Base-by-base conservation (phyloP, 1,139 yeast genomes). In the Geotrichum candidum region DNA sequence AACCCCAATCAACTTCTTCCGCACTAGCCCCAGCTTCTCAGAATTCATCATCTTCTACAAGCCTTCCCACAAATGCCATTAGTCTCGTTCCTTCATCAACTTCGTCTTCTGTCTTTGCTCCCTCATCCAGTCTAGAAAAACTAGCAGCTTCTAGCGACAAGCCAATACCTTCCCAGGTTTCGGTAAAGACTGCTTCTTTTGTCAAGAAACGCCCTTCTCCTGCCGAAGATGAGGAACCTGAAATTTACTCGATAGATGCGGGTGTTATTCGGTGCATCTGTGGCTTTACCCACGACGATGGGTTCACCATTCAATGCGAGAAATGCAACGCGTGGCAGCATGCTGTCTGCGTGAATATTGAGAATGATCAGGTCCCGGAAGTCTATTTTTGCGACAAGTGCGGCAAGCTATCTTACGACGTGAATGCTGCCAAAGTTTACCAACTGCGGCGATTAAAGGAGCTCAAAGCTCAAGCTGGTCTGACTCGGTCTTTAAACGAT, bases 291-390 rank as follows among this genome's bases (percentile, higher is more conserved):
- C 96, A 92, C 66, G 98, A 92, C 73, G 98, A 92, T 71, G 97
- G 97, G 0, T 90, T 90, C 73, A 91, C 97, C 0, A 88, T 92
- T 64, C 97, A 91, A 73, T 92, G 98, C 76, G 97, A 91, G 72
- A 81, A 84, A 56, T 92, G 98, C 73, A 87, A 83, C 74, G 84
- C 96, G 65, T 92, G 97, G 97, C 97, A 91, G 72, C 98, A 92
- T 76, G 92, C 96, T 54, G 80, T 84, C 29, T 92, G 98, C 75
- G 90, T 90, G 83, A 89, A 88, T 9, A 89, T 88, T 66, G 80
- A 79, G 59, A 82, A 87, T 57, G 85, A 83, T 63, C 86, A 87
- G 63, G 95, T 87, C 0, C 97, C 97, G 0, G 96, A 90, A 65
- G 86, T 85, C 61, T 92, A 89, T 72, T 80, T 84, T 56, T 92